Base-by-base conservation (phyloP, 2,329 filamentous ascomycete species). In the Stenocarpella maydis region DNA sequence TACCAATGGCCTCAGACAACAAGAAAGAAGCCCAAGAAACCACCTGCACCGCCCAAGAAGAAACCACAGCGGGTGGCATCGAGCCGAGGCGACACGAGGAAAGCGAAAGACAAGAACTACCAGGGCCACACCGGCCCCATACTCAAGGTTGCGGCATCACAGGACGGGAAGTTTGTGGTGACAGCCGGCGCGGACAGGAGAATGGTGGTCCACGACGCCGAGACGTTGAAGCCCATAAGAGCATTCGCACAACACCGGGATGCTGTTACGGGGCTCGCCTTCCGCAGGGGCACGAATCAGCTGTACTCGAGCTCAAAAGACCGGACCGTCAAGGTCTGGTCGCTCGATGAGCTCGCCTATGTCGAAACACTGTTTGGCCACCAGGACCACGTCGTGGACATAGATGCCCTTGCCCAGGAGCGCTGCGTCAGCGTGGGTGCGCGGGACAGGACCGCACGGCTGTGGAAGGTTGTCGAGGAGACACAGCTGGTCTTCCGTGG, bases 381-480 rank as follows among this genome's bases (percentile, higher is more conserved):
- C 81, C 95, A 98, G 78, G 95, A 98, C 78, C 87, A 93, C 73
- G 92, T 98, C 6, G 86, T 95, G 45, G 93, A 94, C 76, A 88
- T 99, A 67, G 92, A 93, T 72, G 91, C 93, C 26, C 86, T 97
- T 72, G 90, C 91, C 2, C 90, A 94, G 74, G 96, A 98, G 80
- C 91, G 94, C 60, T 98, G 96, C 78, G 87, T 98, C 70, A 96
- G 91, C 71, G 96, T 97, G 21, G 96, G 96, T 67, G 92, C 94
- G 7, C 87, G 96, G 73, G 96, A 99, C 79, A 90, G 95, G 69
- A 98, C 95, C 2, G 96, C 95, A 47, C 87, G 96, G 69, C 82
- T 97, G 74, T 99, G 96, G 96, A 98, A 98, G 80, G 95, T 99
- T 1, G 90, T 93, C 5, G 96, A 99, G 75, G 95, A 99, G 82